Evolutionary conservation across 1,284 basidiomycete species (phyloP), one percentile per base, ranked within the genome.

Genomic region (Tilletia caries): DNA sequence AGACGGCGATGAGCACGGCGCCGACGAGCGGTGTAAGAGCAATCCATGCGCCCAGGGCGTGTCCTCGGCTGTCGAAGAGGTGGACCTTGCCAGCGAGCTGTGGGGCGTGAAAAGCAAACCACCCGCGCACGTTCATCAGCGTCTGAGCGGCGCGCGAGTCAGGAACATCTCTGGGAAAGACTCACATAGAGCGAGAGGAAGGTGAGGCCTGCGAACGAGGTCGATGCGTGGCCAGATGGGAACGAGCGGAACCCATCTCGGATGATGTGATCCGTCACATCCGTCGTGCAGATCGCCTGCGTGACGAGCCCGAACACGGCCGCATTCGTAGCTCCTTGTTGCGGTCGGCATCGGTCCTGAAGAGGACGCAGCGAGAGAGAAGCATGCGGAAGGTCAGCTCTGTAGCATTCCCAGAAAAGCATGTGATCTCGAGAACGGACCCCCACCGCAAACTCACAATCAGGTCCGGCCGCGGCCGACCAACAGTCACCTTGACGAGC

Each of bases 171-270:
- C 34, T 29, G 32, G 12, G 37, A 2, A 41, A 10, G 72, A 1
- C 73, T 76, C 10, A 82, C 64, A 82, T 95, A 98, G 74, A 92
- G 91, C 3, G 91, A 86, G 43, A 98, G 86, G 85, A 94, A 98
- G 1, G 92, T 92, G 2, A 98, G 86, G 1, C 95, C 95, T 10
- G 93, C 92, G 80, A 95, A 98, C 0, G 93, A 91, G 66, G 95
- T 92, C 78, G 91, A 92, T 0, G 92, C 89, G 85, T 98, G 95
- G 0, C 95, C 95, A 65, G 91, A 93, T 3, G 92, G 92, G 84
- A 98, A 97, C 80, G 91, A 93, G 76, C 92, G 89, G 86, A 94
- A 98, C 0, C 95, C 95, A 43, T 68, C 75, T 32, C 65, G 60
- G 23, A 83, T 66, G 4, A 43, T 68, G 60, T 68, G 67, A 29